phyloP scores from a whole-genome alignment of 176 grass and related monocot species.

The Musa acuminata region DNA sequence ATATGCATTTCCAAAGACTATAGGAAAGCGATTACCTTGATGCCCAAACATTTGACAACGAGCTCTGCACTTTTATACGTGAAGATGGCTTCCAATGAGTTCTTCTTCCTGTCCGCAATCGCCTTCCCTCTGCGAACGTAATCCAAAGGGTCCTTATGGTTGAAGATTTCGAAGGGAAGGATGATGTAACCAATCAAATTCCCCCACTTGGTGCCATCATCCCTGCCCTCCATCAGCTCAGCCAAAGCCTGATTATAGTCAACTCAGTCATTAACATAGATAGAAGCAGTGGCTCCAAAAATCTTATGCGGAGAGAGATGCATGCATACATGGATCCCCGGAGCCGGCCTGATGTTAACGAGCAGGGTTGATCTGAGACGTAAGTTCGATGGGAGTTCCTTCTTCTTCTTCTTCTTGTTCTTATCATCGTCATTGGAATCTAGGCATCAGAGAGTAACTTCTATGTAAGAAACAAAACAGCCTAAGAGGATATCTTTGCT shows the following conservation, averaged over 20 bases:
- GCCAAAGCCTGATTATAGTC: constrained; percentile 38
- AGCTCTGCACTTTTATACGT: constrained; percentile 59
- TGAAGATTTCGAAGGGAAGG: constrained; percentile 40
- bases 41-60: constrained; percentile 65
- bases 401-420: constrained; percentile 22
- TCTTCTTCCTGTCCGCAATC: constrained; percentile 61
- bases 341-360: background rate
- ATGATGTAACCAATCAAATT: constrained; percentile 62
- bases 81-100: constrained; percentile 54
- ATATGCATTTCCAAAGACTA: background rate
- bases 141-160: constrained; percentile 61
- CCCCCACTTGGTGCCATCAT: constrained; percentile 42
- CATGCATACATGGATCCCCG: background rate
- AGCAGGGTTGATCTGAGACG: background rate
- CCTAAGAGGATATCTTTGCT: background rate
- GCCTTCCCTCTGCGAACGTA: constrained; percentile 64
- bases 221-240: constrained; percentile 51
- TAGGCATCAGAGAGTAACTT: background rate
- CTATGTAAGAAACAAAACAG: too few relatives aligned
- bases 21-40: constrained; percentile 35
- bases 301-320: background rate
- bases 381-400: constrained; percentile 4
- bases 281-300: background rate
- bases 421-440: background rate
- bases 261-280: too few relatives aligned